Conservation (phyloP, 2,329 filamentous ascomycete species). For the Grosmannia huntii region DNA sequence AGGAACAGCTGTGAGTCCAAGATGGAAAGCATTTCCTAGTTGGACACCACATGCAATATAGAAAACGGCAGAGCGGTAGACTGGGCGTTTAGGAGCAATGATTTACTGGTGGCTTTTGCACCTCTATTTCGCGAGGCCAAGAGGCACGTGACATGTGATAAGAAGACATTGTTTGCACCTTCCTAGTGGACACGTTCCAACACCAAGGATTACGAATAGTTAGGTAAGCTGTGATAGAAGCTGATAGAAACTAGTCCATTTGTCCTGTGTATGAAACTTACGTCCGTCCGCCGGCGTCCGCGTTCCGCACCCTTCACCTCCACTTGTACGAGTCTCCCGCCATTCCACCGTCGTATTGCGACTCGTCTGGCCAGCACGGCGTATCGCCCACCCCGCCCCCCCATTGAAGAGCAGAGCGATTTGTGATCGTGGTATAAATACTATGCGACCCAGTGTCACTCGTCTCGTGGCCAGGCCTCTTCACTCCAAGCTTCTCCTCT, state of each 20-base stretch:
- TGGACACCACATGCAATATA: neutral
- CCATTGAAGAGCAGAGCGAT: neutral
- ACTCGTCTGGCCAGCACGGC: neutral
- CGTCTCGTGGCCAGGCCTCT: neutral
- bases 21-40: neutral
- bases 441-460: neutral
- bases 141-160: too few relatives aligned
- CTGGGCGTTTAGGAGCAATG: neutral
- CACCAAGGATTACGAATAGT: neutral
- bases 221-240: neutral
- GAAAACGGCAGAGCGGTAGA: neutral
- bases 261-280: neutral
- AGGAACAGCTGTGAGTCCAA: neutral
- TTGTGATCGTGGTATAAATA: neutral
- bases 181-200: neutral
- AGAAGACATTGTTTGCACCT: too few relatives aligned
- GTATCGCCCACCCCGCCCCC: neutral
- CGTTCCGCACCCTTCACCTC: neutral
- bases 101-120: too few relatives aligned
- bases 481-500: conserved; percentile 1
- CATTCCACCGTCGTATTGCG: neutral
- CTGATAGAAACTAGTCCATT: neutral
- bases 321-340: neutral
- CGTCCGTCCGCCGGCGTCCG: conserved; percentile 1
- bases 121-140: too few relatives aligned